phyloP scores from a whole-genome alignment of 2,329 filamentous ascomycete genomes.

The Aspergillus pseudoglaucus region DNA sequence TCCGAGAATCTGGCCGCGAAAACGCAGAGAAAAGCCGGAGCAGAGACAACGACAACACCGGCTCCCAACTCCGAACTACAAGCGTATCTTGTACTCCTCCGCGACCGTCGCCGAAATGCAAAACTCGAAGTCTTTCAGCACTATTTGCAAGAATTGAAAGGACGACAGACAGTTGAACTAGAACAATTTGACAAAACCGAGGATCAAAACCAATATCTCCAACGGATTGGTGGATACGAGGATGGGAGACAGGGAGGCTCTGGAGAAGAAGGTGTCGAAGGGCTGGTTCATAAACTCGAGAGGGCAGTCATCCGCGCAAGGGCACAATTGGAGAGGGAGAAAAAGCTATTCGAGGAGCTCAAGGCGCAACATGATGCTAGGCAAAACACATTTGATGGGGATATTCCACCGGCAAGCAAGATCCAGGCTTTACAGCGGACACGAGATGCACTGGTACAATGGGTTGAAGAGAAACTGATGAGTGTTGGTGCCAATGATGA shows the following conservation, averaged over 20 bases:
- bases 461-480: constrained; percentile 46
- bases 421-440: constrained; percentile 38
- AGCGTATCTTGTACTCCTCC: constrained; percentile 41
- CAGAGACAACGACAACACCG: constrained; percentile 6
- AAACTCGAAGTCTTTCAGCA: constrained; percentile 44
- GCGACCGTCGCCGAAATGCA: constrained; percentile 39
- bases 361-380: constrained; percentile 18
- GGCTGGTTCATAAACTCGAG: constrained; percentile 33
- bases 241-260: constrained; percentile 6
- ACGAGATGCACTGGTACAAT: constrained; percentile 44
- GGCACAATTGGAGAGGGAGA: constrained; percentile 30
- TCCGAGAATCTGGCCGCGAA: constrained; percentile 26
- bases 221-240: constrained; percentile 12
- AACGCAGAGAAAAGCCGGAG: constrained; percentile 15
- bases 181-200: constrained; percentile 16
- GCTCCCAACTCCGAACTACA: constrained; percentile 24
- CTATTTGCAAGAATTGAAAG: constrained; percentile 37
- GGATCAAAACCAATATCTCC: constrained; percentile 10
- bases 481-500: constrained; percentile 27
- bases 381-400: neutral
- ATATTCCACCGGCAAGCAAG: constrained; percentile 13
- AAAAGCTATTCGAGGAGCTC: constrained; percentile 26
- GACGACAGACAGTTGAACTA: constrained; percentile 15
- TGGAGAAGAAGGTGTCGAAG: constrained; percentile 21
- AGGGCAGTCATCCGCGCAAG: constrained; percentile 33